Evolutionary conservation across 2,329 filamentous ascomycete genomes (phyloP).

Genomic region (Diatrype stigma): DNA sequence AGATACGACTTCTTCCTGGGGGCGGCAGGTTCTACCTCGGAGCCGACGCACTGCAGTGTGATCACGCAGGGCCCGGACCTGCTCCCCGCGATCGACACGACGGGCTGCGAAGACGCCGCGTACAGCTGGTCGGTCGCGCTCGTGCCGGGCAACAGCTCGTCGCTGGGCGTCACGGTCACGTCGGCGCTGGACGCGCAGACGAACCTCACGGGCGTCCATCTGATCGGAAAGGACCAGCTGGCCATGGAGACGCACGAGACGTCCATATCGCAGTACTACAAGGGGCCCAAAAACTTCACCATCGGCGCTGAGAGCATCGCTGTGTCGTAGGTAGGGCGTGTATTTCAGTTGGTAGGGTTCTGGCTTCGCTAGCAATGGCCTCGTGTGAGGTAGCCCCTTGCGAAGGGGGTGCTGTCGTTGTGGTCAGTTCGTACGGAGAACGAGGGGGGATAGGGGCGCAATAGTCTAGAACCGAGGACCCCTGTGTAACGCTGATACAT

Average conservation of each 20-base stretch:
- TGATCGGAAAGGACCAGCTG: constrained; percentile 12
- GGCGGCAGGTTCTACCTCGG: constrained; percentile 6
- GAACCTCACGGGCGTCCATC: constrained; percentile 18
- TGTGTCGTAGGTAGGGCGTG: not conserved
- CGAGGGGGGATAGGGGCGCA: too few species aligned
- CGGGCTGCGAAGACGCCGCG: constrained; percentile 12
- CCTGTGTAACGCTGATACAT: too few species aligned
- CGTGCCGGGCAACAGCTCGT: constrained; percentile 1
- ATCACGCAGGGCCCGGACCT: constrained; percentile 17
- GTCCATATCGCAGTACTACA: constrained; percentile 12
- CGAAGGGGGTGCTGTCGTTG: too few species aligned
- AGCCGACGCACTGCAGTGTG: constrained; percentile 12
- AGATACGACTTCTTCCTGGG: constrained; percentile 19
- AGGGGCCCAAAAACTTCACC: constrained; percentile 9
- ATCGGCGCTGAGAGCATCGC: not conserved
- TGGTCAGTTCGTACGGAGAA: too few species aligned
- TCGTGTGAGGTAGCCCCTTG: too few species aligned
- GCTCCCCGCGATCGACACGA: constrained; percentile 14
- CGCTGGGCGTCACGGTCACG: constrained; percentile 15
- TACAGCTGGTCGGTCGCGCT: constrained; percentile 14
- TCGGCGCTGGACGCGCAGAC: constrained; percentile 9
- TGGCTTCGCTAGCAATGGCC: not conserved
- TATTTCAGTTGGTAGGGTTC: not conserved
- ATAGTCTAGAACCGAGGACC: too few species aligned
- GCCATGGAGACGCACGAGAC: constrained; percentile 14